These are phyloP conservation scores for Tagetes patula DNA, from an alignment of 129 eudicot species.

Conservation along the genomic window DNA sequence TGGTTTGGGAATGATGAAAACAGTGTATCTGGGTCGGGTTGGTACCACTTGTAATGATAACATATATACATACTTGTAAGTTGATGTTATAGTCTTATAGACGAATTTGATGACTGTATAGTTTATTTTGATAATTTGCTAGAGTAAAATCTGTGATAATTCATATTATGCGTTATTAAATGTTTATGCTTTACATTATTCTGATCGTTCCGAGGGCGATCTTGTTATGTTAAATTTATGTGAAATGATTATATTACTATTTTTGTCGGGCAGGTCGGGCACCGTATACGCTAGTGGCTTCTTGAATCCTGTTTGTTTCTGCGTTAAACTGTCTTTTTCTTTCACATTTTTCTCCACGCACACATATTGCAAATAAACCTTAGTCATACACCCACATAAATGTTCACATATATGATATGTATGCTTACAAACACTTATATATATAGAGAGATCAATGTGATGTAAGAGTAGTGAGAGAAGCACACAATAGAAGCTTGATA, in stretches of 20 bases:
- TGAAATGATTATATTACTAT: not conserved
- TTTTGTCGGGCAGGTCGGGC: constrained; percentile 16
- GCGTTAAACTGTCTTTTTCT: constrained; percentile 25
- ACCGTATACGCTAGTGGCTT: constrained; percentile 29
- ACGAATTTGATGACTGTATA: too few relatives aligned
- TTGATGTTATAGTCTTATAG: too few relatives aligned
- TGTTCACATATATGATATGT: too few relatives aligned
- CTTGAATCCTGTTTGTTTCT: constrained; percentile 28
- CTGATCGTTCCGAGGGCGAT: too few relatives aligned
- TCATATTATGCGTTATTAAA: too few relatives aligned
- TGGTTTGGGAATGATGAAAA: not conserved
- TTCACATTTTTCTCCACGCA: constrained; percentile 34
- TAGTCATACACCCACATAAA: not conserved
- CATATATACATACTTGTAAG: too few relatives aligned
- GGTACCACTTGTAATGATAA: not conserved
- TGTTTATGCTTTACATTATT: too few relatives aligned
- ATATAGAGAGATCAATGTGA: constrained; percentile 26
- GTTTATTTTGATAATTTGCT: too few relatives aligned
- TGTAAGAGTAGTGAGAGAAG: constrained; percentile 20
- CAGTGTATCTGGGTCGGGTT: not conserved
- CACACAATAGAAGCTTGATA: constrained; percentile 15
- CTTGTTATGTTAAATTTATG: too few relatives aligned
- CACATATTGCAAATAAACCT: not conserved
- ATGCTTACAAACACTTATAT: not conserved
- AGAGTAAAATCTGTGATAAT: too few relatives aligned